Base-by-base conservation (phyloP, 345 rosid species). In the Brassica juncea region DNA sequence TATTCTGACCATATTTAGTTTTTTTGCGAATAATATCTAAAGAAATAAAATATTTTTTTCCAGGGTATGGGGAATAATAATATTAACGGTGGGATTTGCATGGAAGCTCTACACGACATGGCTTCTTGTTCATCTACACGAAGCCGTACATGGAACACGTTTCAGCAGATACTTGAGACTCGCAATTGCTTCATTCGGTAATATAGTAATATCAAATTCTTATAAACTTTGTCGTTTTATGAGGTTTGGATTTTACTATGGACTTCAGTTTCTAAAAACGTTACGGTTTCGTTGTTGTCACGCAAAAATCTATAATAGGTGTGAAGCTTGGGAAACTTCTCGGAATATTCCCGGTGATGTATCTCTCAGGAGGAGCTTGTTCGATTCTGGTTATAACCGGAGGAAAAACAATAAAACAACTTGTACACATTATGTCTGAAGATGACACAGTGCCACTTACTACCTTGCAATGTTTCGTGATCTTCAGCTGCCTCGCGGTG, bases 51-150 rank as follows among this genome's bases (percentile, higher is more conserved):
- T 54, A 2, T 67, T 3, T 47, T 59, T 59, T 79, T 62, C 1
- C 81, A 92, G 99, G 97, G 71, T 84, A n/a, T 86, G 92, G 94
- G 99, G 99, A 9, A 66, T 89, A 21, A 80, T 87, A 76, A 34
- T 61, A 30, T 77, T 92, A 81, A 84, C 88, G 2, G 6, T 80
- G n/a, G 89, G 85, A 30, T 92, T 92, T 79, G 67, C 83, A 57
- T 92, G 99, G 97, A 95, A 94, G 67, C 88, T 94, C 0, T 94
- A 92, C 80, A 92, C 89, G 0, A 83, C 87, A 2, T 88, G 87
- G 85, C 61, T 89, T 54, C 85, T 92, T 16, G 94, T 94, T 8
- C 89, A 91, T 28, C 97, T 94, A 60, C 99, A 94, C 80, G 97
- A 94, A 83, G 62, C 82, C 0, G 90, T 85, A 57, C 72, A 66